A percentile compares a stretch with the other conserved stretches of the same genome.
phyloP scores from a whole-genome alignment of 305 asterid species.

The Andrographis paniculata region DNA sequence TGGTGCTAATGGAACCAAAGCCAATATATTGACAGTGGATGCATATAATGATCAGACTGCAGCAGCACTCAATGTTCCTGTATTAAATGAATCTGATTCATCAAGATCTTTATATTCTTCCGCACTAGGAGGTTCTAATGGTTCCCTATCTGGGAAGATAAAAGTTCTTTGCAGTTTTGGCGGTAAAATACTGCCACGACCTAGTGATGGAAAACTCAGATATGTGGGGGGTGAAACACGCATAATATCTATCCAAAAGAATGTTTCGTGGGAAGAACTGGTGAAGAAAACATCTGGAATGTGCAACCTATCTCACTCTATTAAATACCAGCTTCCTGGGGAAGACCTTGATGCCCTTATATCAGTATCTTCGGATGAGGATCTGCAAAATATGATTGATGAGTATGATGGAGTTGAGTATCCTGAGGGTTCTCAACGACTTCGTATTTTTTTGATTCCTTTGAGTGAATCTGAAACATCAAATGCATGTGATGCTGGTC shows the following conservation, averaged over 20 bases:
- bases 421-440: slow-evolving; percentile 49
- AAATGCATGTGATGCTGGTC: slow-evolving; percentile 24
- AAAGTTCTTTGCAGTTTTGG: slow-evolving; percentile 40
- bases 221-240: slow-evolving; percentile 62
- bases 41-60: slow-evolving; percentile 22
- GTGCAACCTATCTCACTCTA: slow-evolving; percentile 37
- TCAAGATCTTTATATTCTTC: slow-evolving; percentile 29
- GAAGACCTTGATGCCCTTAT: slow-evolving; percentile 70
- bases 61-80: slow-evolving; percentile 22
- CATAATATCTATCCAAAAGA: slow-evolving; percentile 35
- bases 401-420: slow-evolving; percentile 43
- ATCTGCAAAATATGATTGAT: slow-evolving; percentile 63
- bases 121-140: slow-evolving; percentile 36
- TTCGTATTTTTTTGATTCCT: slow-evolving; percentile 53
- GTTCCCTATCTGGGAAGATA: slow-evolving; percentile 38
- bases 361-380: slow-evolving; percentile 71
- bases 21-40: slow-evolving; percentile 25
- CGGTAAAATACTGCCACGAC: slow-evolving; percentile 51
- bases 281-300: slow-evolving; percentile 35
- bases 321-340: slow-evolving; percentile 65
- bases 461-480: slow-evolving; percentile 26
- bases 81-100: slow-evolving; percentile 35
- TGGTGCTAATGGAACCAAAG: slow-evolving; percentile 25
- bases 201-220: slow-evolving; percentile 56
- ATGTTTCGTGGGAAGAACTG: slow-evolving; percentile 40